These are phyloP conservation scores for Colletotrichum siamense DNA, from an alignment of 2,329 filamentous ascomycete genomes.

Conservation along the genomic window DNA sequence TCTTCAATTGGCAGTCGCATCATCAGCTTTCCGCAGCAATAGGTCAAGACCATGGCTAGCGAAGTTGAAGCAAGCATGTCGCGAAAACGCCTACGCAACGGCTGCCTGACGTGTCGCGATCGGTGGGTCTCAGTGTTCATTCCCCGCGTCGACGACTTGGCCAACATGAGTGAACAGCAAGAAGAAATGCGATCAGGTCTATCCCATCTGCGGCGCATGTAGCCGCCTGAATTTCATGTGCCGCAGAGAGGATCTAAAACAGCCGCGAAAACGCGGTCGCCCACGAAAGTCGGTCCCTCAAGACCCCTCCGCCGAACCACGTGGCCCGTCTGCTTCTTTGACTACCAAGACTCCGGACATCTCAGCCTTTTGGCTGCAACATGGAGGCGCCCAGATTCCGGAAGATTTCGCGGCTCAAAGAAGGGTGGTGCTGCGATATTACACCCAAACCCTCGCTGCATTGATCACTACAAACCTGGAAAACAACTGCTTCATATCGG, in stretches of 20 bases:
- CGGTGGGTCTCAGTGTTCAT: not conserved
- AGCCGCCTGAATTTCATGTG: not conserved
- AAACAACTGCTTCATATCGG: not conserved
- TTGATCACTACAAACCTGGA: not conserved
- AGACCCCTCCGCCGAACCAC: not conserved
- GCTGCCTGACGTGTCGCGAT: not conserved
- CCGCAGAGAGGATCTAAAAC: not conserved
- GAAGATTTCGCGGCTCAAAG: not conserved
- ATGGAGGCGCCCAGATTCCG: not conserved
- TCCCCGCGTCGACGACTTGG: not conserved
- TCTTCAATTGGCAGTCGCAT: not conserved
- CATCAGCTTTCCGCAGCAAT: not conserved
- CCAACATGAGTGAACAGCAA: not conserved
- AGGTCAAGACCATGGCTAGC: not conserved
- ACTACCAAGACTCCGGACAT: not conserved
- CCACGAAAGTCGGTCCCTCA: not conserved
- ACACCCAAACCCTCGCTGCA: not conserved
- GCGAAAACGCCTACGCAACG: not conserved
- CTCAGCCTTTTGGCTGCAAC: not conserved
- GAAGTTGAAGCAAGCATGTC: not conserved
- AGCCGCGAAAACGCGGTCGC: not conserved
- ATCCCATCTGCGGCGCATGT: not conserved
- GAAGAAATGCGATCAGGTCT: not conserved
- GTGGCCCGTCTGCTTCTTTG: not conserved
- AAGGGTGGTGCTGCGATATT: not conserved